phyloP scores from a whole-genome alignment of 1,139 yeast species.

The Geotrichum aggregatum region DNA sequence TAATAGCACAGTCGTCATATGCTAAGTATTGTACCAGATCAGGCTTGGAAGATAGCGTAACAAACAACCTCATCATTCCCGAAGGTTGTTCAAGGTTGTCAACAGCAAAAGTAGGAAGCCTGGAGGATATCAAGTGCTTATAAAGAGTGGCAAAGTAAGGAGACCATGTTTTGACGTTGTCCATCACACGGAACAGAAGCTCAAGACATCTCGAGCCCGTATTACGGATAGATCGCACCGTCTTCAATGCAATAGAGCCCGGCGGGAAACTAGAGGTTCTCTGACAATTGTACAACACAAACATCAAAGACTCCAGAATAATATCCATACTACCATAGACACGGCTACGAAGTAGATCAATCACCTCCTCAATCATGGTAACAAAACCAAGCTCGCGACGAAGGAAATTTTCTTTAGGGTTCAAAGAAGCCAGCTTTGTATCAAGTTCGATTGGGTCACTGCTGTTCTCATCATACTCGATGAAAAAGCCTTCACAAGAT shows the following conservation, averaged over 20 bases:
- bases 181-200: constrained; percentile 26
- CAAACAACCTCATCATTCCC: constrained; percentile 63
- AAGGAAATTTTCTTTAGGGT: constrained; percentile 30
- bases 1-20: constrained; percentile 49
- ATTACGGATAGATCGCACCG: constrained; percentile 27
- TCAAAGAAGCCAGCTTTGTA: constrained; percentile 11
- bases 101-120: constrained; percentile 60
- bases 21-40: constrained; percentile 49
- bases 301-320: constrained; percentile 58
- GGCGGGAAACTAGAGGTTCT: constrained; percentile 8
- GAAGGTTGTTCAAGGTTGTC: constrained; percentile 85
- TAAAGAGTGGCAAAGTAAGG: constrained; percentile 51
- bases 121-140: constrained; percentile 55
- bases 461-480: constrained; percentile 28
- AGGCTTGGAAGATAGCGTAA: constrained; percentile 55
- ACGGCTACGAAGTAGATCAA: constrained; percentile 59
- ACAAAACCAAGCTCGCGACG: constrained; percentile 69
- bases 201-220: constrained; percentile 37
- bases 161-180: constrained; percentile 46
- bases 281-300: constrained; percentile 56
- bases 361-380: constrained; percentile 60
- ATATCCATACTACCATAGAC: constrained; percentile 49
- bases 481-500: constrained; percentile 42
- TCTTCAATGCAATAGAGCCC: constrained; percentile 14
- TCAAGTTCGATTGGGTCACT: constrained; percentile 17